Conservation (phyloP, 805 yeast genomes). For the Myxozyma neglecta region DNA sequence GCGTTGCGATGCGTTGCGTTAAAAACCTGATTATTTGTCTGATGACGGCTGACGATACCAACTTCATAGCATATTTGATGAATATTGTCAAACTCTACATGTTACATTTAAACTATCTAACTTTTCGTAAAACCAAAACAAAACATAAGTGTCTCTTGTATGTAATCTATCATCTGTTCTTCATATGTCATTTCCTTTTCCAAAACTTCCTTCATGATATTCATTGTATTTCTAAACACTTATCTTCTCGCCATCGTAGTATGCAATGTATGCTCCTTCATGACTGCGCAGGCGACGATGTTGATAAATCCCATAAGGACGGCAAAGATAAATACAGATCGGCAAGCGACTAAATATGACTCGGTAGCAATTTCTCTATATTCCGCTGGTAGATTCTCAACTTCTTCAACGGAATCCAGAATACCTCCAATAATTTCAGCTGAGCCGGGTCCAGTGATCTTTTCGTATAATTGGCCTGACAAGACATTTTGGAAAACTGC, state of each 20-base stretch:
- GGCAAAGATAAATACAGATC: slow-evolving; percentile 51
- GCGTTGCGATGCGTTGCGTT: too few species aligned
- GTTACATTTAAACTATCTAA: too few species aligned
- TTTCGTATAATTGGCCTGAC: slow-evolving; percentile 35
- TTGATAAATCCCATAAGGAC: slow-evolving; percentile 47
- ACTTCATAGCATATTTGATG: too few species aligned
- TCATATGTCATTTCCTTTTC: neutral
- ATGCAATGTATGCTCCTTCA: slow-evolving; percentile 59
- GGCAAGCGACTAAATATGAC: slow-evolving; percentile 53
- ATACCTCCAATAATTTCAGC: slow-evolving; percentile 44
- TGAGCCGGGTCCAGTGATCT: slow-evolving; percentile 37
- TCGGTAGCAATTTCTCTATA: slow-evolving; percentile 45
- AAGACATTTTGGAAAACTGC: slow-evolving; percentile 62
- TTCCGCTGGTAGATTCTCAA: slow-evolving; percentile 48
- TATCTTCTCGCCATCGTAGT: slow-evolving; percentile 41
- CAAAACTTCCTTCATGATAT: neutral
- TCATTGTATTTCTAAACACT: neutral
- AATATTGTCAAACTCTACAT: too few species aligned
- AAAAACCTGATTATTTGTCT: too few species aligned
- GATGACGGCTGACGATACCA: too few species aligned
- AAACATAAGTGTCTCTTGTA: too few species aligned
- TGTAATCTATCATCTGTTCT: neutral
- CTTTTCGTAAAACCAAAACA: too few species aligned
- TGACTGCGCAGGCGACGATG: slow-evolving; percentile 46
- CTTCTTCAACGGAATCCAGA: slow-evolving; percentile 53